A percentile compares a stretch with the other conserved stretches of the same genome.
Evolutionary conservation across 2,329 filamentous ascomycete genomes (phyloP).

Genomic region (Botrytis fabae): DNA sequence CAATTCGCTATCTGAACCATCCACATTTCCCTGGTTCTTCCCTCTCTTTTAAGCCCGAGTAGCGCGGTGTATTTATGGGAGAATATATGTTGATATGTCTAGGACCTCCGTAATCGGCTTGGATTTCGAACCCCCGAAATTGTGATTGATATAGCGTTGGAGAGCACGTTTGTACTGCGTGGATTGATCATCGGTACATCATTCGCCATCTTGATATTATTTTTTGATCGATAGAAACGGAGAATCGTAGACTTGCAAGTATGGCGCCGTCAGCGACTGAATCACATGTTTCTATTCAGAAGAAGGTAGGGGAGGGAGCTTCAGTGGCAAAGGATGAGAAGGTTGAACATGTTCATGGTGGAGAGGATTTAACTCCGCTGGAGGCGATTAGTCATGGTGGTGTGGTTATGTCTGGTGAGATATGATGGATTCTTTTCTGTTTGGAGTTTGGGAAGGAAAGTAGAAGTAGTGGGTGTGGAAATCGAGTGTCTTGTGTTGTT

Average conservation of each 20-base stretch:
- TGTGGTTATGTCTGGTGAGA: slow-evolving; percentile 34
- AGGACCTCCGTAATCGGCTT: background rate
- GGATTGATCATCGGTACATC: background rate
- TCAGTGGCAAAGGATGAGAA: background rate
- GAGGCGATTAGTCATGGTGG: slow-evolving; percentile 41
- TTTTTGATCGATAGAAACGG: background rate
- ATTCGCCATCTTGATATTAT: background rate
- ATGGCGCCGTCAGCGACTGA: slow-evolving; percentile 13
- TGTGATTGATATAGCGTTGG: background rate
- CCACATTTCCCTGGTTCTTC: background rate
- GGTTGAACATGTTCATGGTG: slow-evolving; percentile 32
- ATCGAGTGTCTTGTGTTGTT: background rate
- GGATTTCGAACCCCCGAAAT: no score
- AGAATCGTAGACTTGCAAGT: background rate
- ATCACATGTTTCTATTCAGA: background rate
- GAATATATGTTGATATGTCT: background rate
- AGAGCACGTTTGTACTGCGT: background rate
- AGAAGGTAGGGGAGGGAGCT: background rate
- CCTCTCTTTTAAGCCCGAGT: background rate
- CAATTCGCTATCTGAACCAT: background rate
- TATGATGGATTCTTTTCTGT: slow-evolving; percentile 7
- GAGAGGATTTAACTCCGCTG: slow-evolving; percentile 37
- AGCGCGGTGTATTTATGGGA: background rate
- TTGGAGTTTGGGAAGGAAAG: background rate
- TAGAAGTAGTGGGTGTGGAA: background rate